Percentiles rank a stretch among this genome's conserved stretches.
Conservation (phyloP, 257 asterid genomes). For the Ligustrum vulgare region DNA sequence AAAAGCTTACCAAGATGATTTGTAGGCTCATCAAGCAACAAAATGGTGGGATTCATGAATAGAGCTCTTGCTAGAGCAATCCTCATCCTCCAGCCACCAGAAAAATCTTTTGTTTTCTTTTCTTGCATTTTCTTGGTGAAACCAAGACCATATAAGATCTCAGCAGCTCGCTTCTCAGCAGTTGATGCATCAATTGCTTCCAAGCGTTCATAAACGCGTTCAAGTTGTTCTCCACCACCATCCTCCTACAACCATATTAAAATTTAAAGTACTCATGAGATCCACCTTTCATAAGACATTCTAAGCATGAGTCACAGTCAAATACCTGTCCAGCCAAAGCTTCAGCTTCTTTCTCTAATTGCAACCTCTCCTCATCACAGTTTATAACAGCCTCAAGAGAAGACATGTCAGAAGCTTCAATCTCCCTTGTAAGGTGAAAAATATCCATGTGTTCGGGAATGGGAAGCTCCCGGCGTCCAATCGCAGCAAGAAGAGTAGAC, state of each 20-base stretch:
- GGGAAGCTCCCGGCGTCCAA: constrained; percentile 91
- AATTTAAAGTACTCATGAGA: background rate
- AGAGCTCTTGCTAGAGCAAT: constrained; percentile 95
- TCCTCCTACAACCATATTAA: constrained; percentile 55
- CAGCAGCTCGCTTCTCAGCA: constrained; percentile 99
- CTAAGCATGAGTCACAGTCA: background rate
- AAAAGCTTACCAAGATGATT: constrained; percentile 84
- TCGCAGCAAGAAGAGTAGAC: constrained; percentile 91
- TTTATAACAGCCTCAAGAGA: constrained; percentile 90
- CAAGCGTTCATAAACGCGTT: constrained; percentile 84
- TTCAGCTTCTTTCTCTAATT: constrained; percentile 87
- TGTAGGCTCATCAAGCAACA: constrained; percentile 96
- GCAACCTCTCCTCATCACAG: constrained; percentile 91
- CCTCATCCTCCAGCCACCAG: constrained; percentile 99
- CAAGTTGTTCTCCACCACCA: constrained; percentile 95
- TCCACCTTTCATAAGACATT: background rate
- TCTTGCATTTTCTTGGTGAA: constrained; percentile 87
- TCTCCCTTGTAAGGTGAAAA: constrained; percentile 82
- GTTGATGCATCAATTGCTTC: constrained; percentile 90
- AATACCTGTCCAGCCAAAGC: constrained; percentile 72
- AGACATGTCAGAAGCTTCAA: constrained; percentile 97
- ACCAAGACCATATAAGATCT: constrained; percentile 90
- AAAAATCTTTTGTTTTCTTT: constrained; percentile 88
- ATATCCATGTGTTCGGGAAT: constrained; percentile 99
- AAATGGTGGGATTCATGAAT: constrained; percentile 92